Percentiles rank a stretch among this genome's conserved stretches.
These are phyloP conservation scores for Lablab purpureus DNA, from an alignment of 306 rosid species.

Conservation along the genomic window DNA sequence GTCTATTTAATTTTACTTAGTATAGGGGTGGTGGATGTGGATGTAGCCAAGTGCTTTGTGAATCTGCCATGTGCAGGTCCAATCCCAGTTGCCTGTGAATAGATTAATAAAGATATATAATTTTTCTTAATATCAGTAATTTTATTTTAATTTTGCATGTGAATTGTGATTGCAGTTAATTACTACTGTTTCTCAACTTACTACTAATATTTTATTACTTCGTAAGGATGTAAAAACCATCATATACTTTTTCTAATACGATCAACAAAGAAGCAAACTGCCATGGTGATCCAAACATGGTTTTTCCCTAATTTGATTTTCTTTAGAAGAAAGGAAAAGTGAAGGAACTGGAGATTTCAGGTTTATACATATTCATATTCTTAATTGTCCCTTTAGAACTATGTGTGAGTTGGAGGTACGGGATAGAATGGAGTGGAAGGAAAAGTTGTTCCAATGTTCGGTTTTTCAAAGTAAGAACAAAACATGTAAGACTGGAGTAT, in stretches of 20 bases:
- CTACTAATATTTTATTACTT: constrained; percentile 1
- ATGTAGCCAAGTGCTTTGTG: constrained; percentile 16
- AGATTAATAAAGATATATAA: constrained; percentile 10
- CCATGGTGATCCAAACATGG: constrained; percentile 26
- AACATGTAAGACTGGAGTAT: not conserved
- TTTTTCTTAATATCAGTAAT: constrained; percentile 7
- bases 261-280: not conserved
- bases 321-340: constrained; percentile 2
- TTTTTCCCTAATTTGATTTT: constrained; percentile 23
- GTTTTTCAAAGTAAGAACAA: too few relatives aligned
- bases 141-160: not conserved
- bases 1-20: constrained; percentile 18
- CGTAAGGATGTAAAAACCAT: constrained; percentile 2
- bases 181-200: not conserved
- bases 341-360: constrained; percentile 15
- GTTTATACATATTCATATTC: constrained; percentile 3
- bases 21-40: not conserved
- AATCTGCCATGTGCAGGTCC: not conserved
- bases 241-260: not conserved
- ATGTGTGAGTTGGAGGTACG: not conserved
- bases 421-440: not conserved
- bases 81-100: constrained; percentile 9
- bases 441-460: not conserved
- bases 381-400: not conserved
- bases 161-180: not conserved